Evolutionary conservation across 2,329 filamentous ascomycete genomes (phyloP), one percentile per base, ranked within the genome.

Genomic region (Epichloe scottii): DNA sequence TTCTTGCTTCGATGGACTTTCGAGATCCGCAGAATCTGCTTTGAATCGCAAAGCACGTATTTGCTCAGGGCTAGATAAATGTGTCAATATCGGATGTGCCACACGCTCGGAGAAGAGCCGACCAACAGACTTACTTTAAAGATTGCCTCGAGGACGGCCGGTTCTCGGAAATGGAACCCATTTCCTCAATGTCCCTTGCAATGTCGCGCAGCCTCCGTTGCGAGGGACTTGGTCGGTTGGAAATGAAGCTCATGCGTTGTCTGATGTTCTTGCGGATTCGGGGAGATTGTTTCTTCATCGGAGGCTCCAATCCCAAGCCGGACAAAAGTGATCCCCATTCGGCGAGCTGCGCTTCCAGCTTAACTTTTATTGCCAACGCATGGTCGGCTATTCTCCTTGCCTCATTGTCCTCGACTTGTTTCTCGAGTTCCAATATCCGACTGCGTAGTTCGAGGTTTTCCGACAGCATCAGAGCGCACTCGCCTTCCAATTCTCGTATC

Each of bases 381-480:
- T 84, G 79, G 54, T 85, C 79, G 52, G 81, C 77, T 33, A 82
- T 77, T 49, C 78, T 71, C 44, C 76, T 75, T 44, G 76, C 69
- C 46, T 75, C 74, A 50, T 78, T 79, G 56, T 81, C 75, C 52
- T 85, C 78, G 35, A 86, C 68, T 51, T 86, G 78, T 51, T 78
- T 79, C 60, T 89, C 79, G 2, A 90, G 72, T 48, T 80, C 79
- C 48, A 90, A 66, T 44, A 89, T 79, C 54, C 86, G 79, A 54
- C 85, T 76, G 48, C 83, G 79, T 14, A 93, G 75, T 50, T 82
- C 76, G 51, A 91, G 75, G 62, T 93, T 93, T 58, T 93, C 86
- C n/a, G 84, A 81, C 23, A 90, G 73, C 56, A 90, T 76, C 46
- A 82, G 80, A 40, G 84, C 81, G 55, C 80, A 82, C 66, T 94